These are phyloP conservation scores for Penicillium psychrofluorescens DNA, from an alignment of 495 filamentous ascomycete genomes.

Conservation along the genomic window DNA sequence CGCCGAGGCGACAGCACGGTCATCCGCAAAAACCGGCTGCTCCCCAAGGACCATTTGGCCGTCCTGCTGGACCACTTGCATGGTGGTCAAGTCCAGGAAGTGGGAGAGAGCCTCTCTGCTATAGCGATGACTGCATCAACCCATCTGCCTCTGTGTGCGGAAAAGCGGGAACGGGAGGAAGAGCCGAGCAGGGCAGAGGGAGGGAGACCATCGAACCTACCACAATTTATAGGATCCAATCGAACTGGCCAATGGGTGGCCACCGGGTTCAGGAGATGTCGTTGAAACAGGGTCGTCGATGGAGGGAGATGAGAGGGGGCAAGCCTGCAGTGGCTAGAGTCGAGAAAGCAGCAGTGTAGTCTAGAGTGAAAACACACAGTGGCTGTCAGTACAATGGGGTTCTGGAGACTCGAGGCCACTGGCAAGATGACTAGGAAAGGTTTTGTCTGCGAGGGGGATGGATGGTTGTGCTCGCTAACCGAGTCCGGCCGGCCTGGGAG, in stretches of 20 bases:
- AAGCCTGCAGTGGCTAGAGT: constrained; percentile 34
- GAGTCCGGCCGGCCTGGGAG: constrained; percentile 28
- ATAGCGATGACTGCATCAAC: constrained; percentile 34
- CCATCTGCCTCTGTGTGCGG: constrained; percentile 27
- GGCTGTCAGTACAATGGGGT: constrained; percentile 24
- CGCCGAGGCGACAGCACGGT: constrained; percentile 3
- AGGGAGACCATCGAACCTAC: constrained; percentile 36
- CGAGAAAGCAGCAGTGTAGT: constrained; percentile 23
- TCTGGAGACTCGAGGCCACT: constrained; percentile 6
- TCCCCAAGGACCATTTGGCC: constrained; percentile 33
- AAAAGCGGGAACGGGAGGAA: constrained; percentile 21
- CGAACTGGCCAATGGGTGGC: constrained; percentile 24
- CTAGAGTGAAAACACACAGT: constrained; percentile 12
- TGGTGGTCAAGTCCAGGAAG: constrained; percentile 22
- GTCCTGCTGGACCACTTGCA: constrained; percentile 37
- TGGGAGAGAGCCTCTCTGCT: constrained; percentile 23
- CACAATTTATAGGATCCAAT: constrained; percentile 26
- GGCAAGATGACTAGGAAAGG: constrained; percentile 6
- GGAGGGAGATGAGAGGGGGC: constrained; percentile 23
- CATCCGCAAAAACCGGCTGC: constrained; percentile 24
- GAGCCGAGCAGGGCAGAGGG: constrained; percentile 17
- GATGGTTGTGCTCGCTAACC: constrained; percentile 18
- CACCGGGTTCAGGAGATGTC: constrained; percentile 24
- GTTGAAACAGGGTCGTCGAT: constrained; percentile 30
- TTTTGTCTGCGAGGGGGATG: constrained; percentile 13